Percentiles rank a stretch among this genome's conserved stretches.
phyloP scores from a whole-genome alignment of 2,329 filamentous ascomycete species.

The Zasmidium cellare region DNA sequence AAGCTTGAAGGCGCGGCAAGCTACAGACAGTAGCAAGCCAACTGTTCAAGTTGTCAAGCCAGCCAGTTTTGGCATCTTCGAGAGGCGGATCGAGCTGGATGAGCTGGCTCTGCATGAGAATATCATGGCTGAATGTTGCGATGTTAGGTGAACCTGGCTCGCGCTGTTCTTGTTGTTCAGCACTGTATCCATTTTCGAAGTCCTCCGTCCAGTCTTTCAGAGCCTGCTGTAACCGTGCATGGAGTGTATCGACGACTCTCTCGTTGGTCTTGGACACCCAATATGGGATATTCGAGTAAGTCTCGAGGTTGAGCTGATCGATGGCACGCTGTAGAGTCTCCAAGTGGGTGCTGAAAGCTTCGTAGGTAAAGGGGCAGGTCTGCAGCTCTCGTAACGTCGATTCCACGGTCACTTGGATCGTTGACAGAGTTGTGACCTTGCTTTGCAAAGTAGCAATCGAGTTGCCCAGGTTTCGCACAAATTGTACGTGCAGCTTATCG shows the following conservation, averaged over 20 bases:
- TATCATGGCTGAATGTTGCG: slow-evolving; percentile 77
- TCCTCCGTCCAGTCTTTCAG: slow-evolving; percentile 83
- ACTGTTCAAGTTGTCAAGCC: slow-evolving; percentile 87
- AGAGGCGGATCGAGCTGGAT: slow-evolving; percentile 94
- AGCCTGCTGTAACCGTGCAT: slow-evolving; percentile 79
- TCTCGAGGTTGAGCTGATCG: slow-evolving; percentile 93
- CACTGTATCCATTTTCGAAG: slow-evolving; percentile 61
- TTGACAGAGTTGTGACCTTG: slow-evolving; percentile 77
- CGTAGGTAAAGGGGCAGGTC: slow-evolving; percentile 76
- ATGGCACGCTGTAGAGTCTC: slow-evolving; percentile 88
- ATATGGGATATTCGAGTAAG: slow-evolving; percentile 86
- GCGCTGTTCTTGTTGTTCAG: slow-evolving; percentile 34
- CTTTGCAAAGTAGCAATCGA: slow-evolving; percentile 84
- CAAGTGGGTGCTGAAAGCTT: slow-evolving; percentile 77
- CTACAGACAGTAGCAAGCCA: slow-evolving; percentile 95
- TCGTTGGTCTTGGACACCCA: slow-evolving; percentile 89
- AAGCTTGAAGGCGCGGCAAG: slow-evolving; percentile 89
- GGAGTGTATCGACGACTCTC: slow-evolving; percentile 77
- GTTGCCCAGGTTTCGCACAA: slow-evolving; percentile 88
- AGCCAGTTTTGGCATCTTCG: slow-evolving; percentile 86
- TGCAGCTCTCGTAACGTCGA: slow-evolving; percentile 81
- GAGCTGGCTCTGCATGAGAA: slow-evolving; percentile 97
- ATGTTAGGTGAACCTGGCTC: slow-evolving; percentile 63
- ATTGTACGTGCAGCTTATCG: slow-evolving; percentile 72
- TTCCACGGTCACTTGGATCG: slow-evolving; percentile 78